Base-by-base conservation (phyloP, 129 eudicot genomes). In the Lonicera japonica region DNA sequence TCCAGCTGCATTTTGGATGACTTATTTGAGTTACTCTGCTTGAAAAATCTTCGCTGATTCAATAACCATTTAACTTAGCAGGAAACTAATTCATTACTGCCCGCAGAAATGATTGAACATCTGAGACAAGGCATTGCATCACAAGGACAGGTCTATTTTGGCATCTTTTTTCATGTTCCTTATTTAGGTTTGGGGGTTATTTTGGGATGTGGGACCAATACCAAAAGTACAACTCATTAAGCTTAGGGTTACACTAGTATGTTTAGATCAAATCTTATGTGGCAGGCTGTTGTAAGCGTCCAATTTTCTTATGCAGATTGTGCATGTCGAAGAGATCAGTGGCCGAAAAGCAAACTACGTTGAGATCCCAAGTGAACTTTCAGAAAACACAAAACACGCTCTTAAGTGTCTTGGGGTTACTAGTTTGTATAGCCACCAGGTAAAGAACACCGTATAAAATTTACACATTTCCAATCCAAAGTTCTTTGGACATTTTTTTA, bases 371-470 rank as follows among this genome's bases (percentile, higher is more conserved):
- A 16, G 25, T 68, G 75, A 76, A 68, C 79, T 92, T 51, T 87
- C 95, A 70, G 89, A 80, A 72, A 66, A 66, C 45, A 66, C 78
- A 55, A 75, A 46, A 59, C 69, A 66, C 69, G 89, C 89, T 24
- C 87, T 92, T 16, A 72, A 74, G 48, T 52, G 65, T 66, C 60
- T 67, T n/a, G 92, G 96, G 60, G 72, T 92, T 58, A 71, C 81
- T 54, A 88, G 77, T 79, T 66, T 92, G 62, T 92, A 88, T 61
- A 88, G 95, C 71, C 99, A 92, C 74, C 96, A 92, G 91, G 96
- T 92, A 43, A 36, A 54, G 19, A 39, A 23, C n/a, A n/a, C 40
- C 52, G 16, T 52, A 52, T 57, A 7, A 15, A 23, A 1, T 61
- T 13, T 70, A 18, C 22, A 12, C 14, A 48, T 57, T 45, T 24